Percentiles rank a stretch among this genome's conserved stretches.
These are phyloP conservation scores for Pseudogymnoascus sp. DNA, from an alignment of 2,329 filamentous ascomycete species.

Conservation along the genomic window DNA sequence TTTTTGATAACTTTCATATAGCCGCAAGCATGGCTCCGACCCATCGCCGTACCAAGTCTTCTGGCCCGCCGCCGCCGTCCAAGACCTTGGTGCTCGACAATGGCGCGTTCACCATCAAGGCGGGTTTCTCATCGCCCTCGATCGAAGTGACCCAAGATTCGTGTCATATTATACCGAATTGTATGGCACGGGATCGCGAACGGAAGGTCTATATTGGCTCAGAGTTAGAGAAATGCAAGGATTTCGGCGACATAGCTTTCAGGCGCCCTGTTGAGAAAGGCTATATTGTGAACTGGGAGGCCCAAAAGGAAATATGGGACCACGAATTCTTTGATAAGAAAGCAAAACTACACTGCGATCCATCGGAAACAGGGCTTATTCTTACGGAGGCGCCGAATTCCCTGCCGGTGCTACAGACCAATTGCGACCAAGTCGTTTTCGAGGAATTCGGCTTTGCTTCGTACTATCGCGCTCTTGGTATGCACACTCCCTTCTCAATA, in stretches of 20 bases:
- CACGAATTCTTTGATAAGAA: slow-evolving; percentile 69
- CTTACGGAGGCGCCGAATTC: slow-evolving; percentile 82
- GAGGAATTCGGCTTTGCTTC: slow-evolving; percentile 92
- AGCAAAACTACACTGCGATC: slow-evolving; percentile 62
- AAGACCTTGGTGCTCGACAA: slow-evolving; percentile 87
- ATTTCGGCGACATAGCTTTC: slow-evolving; percentile 84
- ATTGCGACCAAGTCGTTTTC: slow-evolving; percentile 94
- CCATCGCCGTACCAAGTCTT: slow-evolving; percentile 42
- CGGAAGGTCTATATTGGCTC: slow-evolving; percentile 72
- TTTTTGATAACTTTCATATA: background rate
- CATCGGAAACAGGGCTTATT: slow-evolving; percentile 72
- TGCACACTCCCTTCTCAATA: slow-evolving; percentile 18
- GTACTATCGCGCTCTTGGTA: slow-evolving; percentile 70
- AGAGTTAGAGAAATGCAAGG: slow-evolving; percentile 69
- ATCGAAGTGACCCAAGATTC: slow-evolving; percentile 32
- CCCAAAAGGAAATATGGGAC: slow-evolving; percentile 93
- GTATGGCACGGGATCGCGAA: slow-evolving; percentile 74
- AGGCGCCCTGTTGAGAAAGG: slow-evolving; percentile 88
- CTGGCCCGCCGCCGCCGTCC: slow-evolving; percentile 45
- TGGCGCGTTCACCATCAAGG: slow-evolving; percentile 85
- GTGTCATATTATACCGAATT: slow-evolving; percentile 79
- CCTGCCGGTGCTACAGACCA: slow-evolving; percentile 70
- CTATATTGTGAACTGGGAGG: slow-evolving; percentile 94
- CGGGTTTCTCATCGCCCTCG: slow-evolving; percentile 53
- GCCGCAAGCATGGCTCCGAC: slow-evolving; percentile 21